phyloP scores from a whole-genome alignment of 129 eudicot genomes.

The Cynara cardunculus region DNA sequence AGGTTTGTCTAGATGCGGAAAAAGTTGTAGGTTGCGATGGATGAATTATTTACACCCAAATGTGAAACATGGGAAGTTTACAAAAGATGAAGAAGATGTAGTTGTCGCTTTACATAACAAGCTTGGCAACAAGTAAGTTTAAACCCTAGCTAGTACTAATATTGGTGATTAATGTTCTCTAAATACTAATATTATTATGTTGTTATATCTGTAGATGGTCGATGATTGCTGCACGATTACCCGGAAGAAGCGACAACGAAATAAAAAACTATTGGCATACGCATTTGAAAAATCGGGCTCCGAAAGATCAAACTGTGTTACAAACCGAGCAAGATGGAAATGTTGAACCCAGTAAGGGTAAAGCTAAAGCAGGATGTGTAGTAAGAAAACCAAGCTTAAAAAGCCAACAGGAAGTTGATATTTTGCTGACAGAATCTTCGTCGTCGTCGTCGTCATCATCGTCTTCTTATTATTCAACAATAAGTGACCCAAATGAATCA shows the following conservation, averaged over 20 bases:
- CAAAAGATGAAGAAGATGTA: constrained; percentile 32
- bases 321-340: not conserved
- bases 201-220: constrained; percentile 32
- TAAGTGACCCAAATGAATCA: not conserved
- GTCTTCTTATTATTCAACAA: not conserved
- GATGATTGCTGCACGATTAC: constrained; percentile 33
- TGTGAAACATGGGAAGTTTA: constrained; percentile 31
- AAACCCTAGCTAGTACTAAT: not conserved
- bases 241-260: constrained; percentile 45
- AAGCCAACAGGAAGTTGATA: not conserved
- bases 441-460: not conserved
- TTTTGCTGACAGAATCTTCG: not conserved
- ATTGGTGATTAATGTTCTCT: not conserved
- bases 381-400: not conserved
- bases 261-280: constrained; percentile 39
- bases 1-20: constrained; percentile 41
- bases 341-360: not conserved
- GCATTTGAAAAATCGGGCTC: constrained; percentile 9
- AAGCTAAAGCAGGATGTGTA: constrained; percentile 3
- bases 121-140: constrained; percentile 32
- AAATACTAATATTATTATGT: not conserved
- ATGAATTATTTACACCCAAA: constrained; percentile 40
- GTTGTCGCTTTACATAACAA: constrained; percentile 8
- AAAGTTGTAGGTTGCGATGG: constrained; percentile 47
- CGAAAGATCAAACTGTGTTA: not conserved